These are phyloP conservation scores for Alnus glutinosa DNA, from an alignment of 306 rosid genomes.

Conservation along the genomic window DNA sequence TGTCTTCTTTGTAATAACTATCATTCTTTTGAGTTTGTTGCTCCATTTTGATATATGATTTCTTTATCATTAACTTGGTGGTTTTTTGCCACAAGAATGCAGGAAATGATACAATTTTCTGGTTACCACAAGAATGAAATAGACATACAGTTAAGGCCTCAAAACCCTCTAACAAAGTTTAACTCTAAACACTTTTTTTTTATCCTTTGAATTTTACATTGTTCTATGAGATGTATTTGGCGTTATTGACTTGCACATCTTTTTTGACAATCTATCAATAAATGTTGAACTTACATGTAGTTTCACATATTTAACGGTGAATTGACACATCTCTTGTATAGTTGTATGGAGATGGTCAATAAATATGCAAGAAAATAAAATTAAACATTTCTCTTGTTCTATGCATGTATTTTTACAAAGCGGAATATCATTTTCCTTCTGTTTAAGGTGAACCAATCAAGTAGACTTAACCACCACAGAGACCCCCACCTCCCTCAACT, in stretches of 20 bases:
- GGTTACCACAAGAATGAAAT: background rate
- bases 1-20: too few species aligned
- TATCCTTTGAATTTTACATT: background rate
- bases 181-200: background rate
- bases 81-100: background rate
- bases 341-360: too few species aligned
- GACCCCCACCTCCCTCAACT: background rate
- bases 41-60: too few species aligned
- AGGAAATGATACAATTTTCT: background rate
- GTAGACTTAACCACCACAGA: slow-evolving; percentile 2
- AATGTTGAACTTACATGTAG: too few species aligned
- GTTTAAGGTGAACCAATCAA: background rate
- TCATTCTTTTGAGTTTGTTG: too few species aligned
- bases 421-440: background rate
- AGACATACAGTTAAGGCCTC: background rate
- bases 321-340: too few species aligned
- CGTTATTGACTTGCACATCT: too few species aligned
- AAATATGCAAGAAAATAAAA: too few species aligned
- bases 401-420: background rate
- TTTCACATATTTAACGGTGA: too few species aligned
- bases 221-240: background rate
- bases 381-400: background rate
- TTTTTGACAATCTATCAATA: too few species aligned
- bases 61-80: background rate
- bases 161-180: background rate